Evolutionary conservation across 768 basidiomycete species (phyloP), one percentile per base, ranked within the genome.

Genomic region (Macrocybe gigantea): DNA sequence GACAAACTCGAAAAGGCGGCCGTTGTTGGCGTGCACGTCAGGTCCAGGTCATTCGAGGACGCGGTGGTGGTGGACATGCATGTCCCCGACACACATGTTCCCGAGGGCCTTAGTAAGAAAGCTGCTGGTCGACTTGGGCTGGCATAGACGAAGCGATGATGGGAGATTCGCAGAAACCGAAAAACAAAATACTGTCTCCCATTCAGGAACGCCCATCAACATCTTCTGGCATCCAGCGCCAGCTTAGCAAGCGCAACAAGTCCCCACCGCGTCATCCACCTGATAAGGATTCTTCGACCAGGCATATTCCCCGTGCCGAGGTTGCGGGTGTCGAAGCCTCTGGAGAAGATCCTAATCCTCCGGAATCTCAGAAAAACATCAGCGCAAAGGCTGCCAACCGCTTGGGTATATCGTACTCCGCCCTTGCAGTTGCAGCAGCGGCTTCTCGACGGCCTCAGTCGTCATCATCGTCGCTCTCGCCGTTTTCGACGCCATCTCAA

Each of bases 321-420:
- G 31, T 33, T 44, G 42, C 30, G 32, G 42, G 42, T 6, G 32
- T n/a, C 29, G 40, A 15, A 13, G 11, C 36, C 14, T 38, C 36
- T 38, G 36, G 4, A 14, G 36, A 38, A 14, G 22, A 22, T 4
- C 22, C 22, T 1, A 22, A 22, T 22, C 22, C 22, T 22, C 22
- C 1, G 22, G 22, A 22, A 22, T 22, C 22, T 22, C 22, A 22
- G 4, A 22, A 22, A 22, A 54, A 49, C 45, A 52, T 66, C 29
- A 72, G 66, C 42, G 67, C 66, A 9, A 74, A 74, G 47, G 70
- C 69, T 29, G 71, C 70, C n/a, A 64, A 63, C 36, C 61, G 65
- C 38, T 62, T 73, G 9, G 71, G 70, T 3, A 66, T 71, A 48
- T 65, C 66, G 10, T 70, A 66, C 44, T 65, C 66, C 22, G 56